A percentile compares a stretch with the other conserved stretches of the same genome.
Conservation (phyloP, 805 yeast genomes). For the Candida xyloterini region DNA sequence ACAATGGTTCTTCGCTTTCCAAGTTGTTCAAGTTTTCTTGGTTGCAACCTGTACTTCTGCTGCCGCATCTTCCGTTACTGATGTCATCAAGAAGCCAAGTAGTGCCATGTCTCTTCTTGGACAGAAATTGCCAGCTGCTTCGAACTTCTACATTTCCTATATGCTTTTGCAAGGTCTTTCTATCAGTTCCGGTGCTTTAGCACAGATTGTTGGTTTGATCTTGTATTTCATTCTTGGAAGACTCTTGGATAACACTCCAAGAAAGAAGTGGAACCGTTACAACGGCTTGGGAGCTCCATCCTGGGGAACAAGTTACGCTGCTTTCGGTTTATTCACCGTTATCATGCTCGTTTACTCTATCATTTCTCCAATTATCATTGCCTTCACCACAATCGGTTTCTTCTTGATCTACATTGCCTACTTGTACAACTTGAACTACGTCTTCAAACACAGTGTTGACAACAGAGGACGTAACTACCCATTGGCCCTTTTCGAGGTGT, state of each 20-base stretch:
- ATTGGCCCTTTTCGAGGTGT: conserved; percentile 65
- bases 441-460: conserved; percentile 56
- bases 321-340: conserved; percentile 68
- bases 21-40: conserved; percentile 83
- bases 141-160: conserved; percentile 86
- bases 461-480: conserved; percentile 74
- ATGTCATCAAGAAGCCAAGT: conserved; percentile 62
- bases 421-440: conserved; percentile 62
- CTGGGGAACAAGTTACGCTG: conserved; percentile 84
- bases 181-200: conserved; percentile 68
- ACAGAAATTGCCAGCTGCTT: conserved; percentile 77
- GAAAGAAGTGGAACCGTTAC: conserved; percentile 83
- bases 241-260: conserved; percentile 80
- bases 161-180: conserved; percentile 79
- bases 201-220: conserved; percentile 72
- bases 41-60: conserved; percentile 83
- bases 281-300: conserved; percentile 61
- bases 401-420: conserved; percentile 58
- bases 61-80: conserved; percentile 73
- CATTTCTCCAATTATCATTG: conserved; percentile 70
- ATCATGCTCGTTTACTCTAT: conserved; percentile 74
- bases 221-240: conserved; percentile 68
- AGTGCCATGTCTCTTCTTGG: conserved; percentile 75
- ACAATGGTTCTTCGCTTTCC: conserved; percentile 85
- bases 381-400: conserved; percentile 61